Evolutionary conservation across 2,329 filamentous ascomycete genomes (phyloP).

Genomic region (Apiospora aurea): DNA sequence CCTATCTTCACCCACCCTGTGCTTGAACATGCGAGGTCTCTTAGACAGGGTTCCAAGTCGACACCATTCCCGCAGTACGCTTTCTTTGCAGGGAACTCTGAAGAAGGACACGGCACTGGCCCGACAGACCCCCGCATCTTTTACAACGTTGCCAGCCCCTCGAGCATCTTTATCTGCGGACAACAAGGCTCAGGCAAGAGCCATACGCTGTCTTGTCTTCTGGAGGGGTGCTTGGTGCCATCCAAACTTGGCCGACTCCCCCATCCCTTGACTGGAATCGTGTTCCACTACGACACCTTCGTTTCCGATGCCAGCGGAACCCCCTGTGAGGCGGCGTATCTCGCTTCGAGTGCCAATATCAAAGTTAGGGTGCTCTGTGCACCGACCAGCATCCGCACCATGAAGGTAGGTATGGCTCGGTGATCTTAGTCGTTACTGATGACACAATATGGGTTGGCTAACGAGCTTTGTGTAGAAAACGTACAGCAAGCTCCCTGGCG

Average conservation of each 20-base stretch:
- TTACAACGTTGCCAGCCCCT: slow-evolving; percentile 57
- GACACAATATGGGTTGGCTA: neutral
- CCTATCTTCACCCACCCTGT: slow-evolving; percentile 33
- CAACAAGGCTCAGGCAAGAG: slow-evolving; percentile 71
- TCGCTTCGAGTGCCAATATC: slow-evolving; percentile 53
- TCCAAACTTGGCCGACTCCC: slow-evolving; percentile 54
- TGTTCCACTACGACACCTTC: slow-evolving; percentile 71
- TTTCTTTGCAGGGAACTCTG: slow-evolving; percentile 31
- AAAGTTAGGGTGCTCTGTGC: slow-evolving; percentile 57
- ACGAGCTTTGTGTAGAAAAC: slow-evolving; percentile 40
- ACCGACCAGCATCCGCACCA: slow-evolving; percentile 49
- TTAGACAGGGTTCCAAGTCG: neutral
- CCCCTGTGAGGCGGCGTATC: slow-evolving; percentile 66
- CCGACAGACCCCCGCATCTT: slow-evolving; percentile 46
- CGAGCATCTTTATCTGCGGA: slow-evolving; percentile 69
- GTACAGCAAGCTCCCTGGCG: slow-evolving; percentile 51
- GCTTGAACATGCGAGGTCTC: neutral
- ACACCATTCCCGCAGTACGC: slow-evolving; percentile 34
- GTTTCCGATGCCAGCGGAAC: slow-evolving; percentile 54
- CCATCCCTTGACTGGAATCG: slow-evolving; percentile 63
- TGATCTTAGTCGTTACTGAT: neutral
- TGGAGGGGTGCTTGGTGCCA: slow-evolving; percentile 63
- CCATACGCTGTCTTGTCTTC: slow-evolving; percentile 62
- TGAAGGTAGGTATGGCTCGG: slow-evolving; percentile 40
- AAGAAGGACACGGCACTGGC: neutral